phyloP scores from a whole-genome alignment of 148 eudicot genomes.

The Fagopyrum tataricum region DNA sequence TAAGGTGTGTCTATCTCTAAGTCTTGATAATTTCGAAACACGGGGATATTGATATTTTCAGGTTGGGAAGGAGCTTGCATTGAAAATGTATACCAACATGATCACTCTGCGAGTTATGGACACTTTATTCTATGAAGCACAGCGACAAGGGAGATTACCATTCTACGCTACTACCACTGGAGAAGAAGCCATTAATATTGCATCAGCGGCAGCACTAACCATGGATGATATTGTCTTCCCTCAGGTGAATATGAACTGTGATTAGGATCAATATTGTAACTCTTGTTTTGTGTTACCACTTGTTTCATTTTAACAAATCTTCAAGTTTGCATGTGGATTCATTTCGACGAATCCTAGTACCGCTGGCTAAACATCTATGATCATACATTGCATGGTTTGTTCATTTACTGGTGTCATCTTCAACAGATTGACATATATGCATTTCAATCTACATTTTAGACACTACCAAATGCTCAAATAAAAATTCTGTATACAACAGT shows the following conservation, averaged over 20 bases:
- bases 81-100: conserved; percentile 63
- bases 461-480: background rate
- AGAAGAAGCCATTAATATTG: conserved; percentile 81
- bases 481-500: conserved; percentile 27
- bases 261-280: background rate
- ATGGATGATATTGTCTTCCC: conserved; percentile 60
- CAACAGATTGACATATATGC: background rate
- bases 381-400: background rate
- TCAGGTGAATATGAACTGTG: conserved; percentile 35
- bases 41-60: conserved; percentile 7
- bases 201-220: conserved; percentile 71
- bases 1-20: background rate
- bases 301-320: background rate
- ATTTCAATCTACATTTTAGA: background rate
- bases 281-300: background rate
- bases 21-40: background rate
- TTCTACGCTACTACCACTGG: conserved; percentile 66
- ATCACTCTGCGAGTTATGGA: conserved; percentile 67
- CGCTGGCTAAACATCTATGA: background rate
- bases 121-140: conserved; percentile 63
- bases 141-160: conserved; percentile 71
- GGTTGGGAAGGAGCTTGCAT: conserved; percentile 55
- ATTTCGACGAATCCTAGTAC: background rate
- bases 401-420: background rate
- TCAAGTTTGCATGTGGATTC: background rate